Percentiles rank a stretch among this genome's conserved stretches.
phyloP scores from a whole-genome alignment of 331 rosid genomes.

The Dryas integrifolia region DNA sequence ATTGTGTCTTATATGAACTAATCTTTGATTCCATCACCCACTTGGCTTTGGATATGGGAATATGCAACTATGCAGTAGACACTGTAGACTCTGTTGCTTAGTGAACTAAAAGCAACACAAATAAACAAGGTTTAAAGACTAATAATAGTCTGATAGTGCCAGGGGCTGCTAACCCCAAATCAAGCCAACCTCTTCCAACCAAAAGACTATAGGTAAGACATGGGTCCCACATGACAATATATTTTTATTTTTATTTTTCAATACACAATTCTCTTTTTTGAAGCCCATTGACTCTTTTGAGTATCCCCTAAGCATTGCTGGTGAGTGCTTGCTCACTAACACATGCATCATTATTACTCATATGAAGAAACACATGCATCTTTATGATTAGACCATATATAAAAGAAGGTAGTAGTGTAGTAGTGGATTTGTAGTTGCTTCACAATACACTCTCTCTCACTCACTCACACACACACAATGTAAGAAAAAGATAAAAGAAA shows the following conservation, averaged over 20 bases:
- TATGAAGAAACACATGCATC: slow-evolving; percentile 61
- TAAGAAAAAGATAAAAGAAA: neutral
- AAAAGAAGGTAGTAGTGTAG: neutral
- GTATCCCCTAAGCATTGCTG: slow-evolving; percentile 73
- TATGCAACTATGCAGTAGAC: slow-evolving; percentile 16
- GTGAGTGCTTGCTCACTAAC: slow-evolving; percentile 49
- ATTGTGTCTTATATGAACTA: slow-evolving; percentile 14
- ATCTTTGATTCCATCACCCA: slow-evolving; percentile 34
- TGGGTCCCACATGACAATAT: slow-evolving; percentile 39
- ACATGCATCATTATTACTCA: slow-evolving; percentile 61
- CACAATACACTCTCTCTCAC: neutral
- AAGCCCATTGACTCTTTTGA: slow-evolving; percentile 52
- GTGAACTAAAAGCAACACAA: slow-evolving; percentile 40
- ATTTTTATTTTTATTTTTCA: slow-evolving; percentile 20
- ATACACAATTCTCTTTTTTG: neutral
- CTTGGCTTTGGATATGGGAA: slow-evolving; percentile 37
- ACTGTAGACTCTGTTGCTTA: slow-evolving; percentile 19
- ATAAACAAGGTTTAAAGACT: slow-evolving; percentile 4
- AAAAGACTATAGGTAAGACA: slow-evolving; percentile 21
- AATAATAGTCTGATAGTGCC: slow-evolving; percentile 3
- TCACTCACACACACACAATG: neutral
- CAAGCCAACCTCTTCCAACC: slow-evolving; percentile 19
- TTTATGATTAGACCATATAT: slow-evolving; percentile 35
- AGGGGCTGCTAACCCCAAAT: slow-evolving; percentile 3
- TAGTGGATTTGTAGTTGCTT: slow-evolving; percentile 29